Evolutionary conservation across 768 basidiomycete genomes (phyloP).

Genomic region (Galerina marginata): DNA sequence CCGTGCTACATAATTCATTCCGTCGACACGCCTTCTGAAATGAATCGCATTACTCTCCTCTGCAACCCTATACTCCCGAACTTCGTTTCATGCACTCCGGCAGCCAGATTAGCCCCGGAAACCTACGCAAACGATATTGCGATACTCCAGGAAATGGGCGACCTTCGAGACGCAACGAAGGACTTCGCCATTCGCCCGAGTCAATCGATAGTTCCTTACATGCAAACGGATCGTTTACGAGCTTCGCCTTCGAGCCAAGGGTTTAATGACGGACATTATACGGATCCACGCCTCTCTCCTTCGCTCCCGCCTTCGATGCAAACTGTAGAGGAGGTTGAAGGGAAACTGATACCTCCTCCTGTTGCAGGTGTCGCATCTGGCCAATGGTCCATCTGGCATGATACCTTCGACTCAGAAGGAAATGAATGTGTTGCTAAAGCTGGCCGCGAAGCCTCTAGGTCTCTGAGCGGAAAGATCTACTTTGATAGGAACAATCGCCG

Average conservation of each 20-base stretch:
- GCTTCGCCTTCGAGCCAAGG: background rate
- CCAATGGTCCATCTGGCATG: background rate
- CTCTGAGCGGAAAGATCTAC: background rate
- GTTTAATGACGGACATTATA: background rate
- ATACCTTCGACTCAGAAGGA: background rate
- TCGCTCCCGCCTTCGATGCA: rapidly evolving
- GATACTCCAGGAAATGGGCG: background rate
- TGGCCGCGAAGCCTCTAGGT: background rate
- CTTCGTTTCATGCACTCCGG: background rate
- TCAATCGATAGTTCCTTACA: background rate
- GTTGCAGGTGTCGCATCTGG: background rate
- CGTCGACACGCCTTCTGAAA: background rate
- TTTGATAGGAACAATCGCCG: background rate
- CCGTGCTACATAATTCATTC: background rate
- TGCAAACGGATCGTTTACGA: background rate
- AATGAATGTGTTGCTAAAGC: background rate
- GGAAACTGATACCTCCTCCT: background rate
- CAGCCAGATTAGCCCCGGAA: background rate
- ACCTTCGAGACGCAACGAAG: background rate
- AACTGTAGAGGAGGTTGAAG: background rate
- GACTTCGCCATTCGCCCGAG: background rate
- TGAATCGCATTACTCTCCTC: rapidly evolving
- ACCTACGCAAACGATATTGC: background rate
- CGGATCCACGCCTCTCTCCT: background rate
- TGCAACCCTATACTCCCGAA: no score